Conservation (phyloP, 345 rosid genomes). For the Ceriops zippeliana region DNA sequence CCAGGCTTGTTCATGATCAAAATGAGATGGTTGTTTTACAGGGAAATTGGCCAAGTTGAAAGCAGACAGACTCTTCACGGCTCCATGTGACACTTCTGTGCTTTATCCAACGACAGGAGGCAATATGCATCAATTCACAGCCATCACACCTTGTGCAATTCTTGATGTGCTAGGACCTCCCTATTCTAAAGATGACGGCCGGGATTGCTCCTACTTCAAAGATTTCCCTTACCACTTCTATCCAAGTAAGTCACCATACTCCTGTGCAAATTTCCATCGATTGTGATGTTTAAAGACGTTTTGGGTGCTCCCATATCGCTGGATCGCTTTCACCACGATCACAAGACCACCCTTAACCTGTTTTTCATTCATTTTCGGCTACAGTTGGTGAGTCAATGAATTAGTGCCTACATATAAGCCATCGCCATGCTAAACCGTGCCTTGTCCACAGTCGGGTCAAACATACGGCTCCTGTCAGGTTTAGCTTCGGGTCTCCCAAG, state of each 20-base stretch:
- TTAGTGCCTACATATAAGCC: too few relatives aligned
- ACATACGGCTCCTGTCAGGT: too few relatives aligned
- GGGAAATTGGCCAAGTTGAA: conserved; percentile 48
- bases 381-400: too few relatives aligned
- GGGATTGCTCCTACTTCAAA: conserved; percentile 60
- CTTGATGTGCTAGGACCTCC: conserved; percentile 81
- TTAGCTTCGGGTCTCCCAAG: too few relatives aligned
- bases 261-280: too few relatives aligned
- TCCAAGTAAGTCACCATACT: conserved; percentile 32
- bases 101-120: conserved; percentile 73
- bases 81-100: conserved; percentile 63
- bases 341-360: too few relatives aligned
- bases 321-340: too few relatives aligned
- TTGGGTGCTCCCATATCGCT: too few relatives aligned
- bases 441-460: too few relatives aligned
- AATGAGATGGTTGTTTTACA: conserved; percentile 23
- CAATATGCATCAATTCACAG: conserved; percentile 64
- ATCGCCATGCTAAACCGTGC: too few relatives aligned
- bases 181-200: conserved; percentile 49
- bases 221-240: conserved; percentile 30
- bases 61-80: conserved; percentile 30
- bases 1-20: not conserved
- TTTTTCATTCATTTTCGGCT: too few relatives aligned
- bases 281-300: too few relatives aligned
- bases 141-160: conserved; percentile 56